A percentile compares a stretch with the other conserved stretches of the same genome.
phyloP scores from a whole-genome alignment of 208 protist species.

The Porcisia deanei region DNA sequence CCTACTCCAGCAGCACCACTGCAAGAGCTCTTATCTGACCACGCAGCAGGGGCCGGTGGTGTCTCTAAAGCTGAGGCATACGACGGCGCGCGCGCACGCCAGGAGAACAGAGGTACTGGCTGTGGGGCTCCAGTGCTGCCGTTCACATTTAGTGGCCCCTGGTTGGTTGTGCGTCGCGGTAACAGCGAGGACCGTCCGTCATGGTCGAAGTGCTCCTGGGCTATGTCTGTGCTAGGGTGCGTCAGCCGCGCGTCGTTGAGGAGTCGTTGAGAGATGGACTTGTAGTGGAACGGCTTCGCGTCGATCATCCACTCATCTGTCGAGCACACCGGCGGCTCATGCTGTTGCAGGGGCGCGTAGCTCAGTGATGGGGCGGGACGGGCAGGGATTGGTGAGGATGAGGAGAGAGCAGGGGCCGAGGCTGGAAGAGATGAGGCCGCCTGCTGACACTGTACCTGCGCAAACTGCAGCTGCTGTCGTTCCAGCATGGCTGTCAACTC shows the following conservation, averaged over 20 bases:
- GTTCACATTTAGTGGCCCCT: neutral
- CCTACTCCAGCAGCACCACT: neutral
- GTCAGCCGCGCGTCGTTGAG: neutral
- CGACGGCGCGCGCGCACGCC: neutral
- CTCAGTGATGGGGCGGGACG: neutral
- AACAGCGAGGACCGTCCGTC: neutral
- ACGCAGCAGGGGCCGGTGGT: neutral
- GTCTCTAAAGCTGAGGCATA: neutral
- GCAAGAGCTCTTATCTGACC: neutral
- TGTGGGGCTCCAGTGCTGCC: neutral
- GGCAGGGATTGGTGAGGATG: neutral
- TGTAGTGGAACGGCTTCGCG: slow-evolving; percentile 6
- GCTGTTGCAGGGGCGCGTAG: neutral
- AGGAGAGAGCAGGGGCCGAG: neutral
- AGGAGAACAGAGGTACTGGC: neutral
- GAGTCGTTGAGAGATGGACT: slow-evolving; percentile 6
- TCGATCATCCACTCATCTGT: neutral
- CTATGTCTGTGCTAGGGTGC: neutral
- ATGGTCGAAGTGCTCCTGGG: neutral
- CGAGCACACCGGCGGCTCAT: neutral
- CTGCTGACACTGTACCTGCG: neutral
- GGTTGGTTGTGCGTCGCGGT: neutral
- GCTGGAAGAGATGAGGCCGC: neutral
- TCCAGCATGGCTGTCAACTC: slow-evolving; percentile 56
- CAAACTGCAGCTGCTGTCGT: slow-evolving; percentile 42